These are phyloP conservation scores for Papiliotrema nemorosa DNA, from an alignment of 1,284 basidiomycete species.

Conservation along the genomic window DNA sequence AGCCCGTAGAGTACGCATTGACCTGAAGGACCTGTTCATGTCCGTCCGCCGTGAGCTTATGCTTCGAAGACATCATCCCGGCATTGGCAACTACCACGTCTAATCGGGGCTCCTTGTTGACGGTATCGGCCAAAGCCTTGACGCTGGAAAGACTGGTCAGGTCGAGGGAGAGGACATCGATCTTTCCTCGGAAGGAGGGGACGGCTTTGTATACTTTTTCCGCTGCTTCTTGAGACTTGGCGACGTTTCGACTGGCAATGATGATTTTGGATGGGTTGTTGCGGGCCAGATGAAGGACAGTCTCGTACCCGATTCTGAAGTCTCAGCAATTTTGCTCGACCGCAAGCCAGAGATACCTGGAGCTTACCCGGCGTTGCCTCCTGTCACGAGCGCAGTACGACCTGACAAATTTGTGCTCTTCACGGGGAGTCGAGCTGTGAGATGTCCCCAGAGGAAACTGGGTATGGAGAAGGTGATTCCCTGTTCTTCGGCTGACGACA, in stretches of 20 bases:
- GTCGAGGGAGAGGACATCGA: slow-evolving; percentile 5
- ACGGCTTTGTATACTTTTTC: slow-evolving; percentile 1
- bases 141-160: slow-evolving; percentile 2
- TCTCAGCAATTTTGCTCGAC: too few relatives aligned
- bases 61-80: slow-evolving; percentile 1
- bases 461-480: background rate
- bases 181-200: slow-evolving; percentile 1
- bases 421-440: background rate
- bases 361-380: slow-evolving; percentile 5
- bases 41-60: slow-evolving; percentile 2
- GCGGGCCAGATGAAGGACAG: slow-evolving; percentile 8
- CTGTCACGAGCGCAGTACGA: slow-evolving; percentile 2
- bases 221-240: background rate
- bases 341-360: too few relatives aligned
- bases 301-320: slow-evolving; percentile 4
- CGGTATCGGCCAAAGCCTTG: slow-evolving; percentile 1
- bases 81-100: slow-evolving; percentile 12
- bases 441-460: slow-evolving; percentile 5
- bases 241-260: slow-evolving; percentile 1
- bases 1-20: slow-evolving; percentile 5
- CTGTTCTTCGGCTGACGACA: background rate
- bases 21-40: slow-evolving; percentile 7
- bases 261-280: slow-evolving; percentile 6
- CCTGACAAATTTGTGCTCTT: background rate
- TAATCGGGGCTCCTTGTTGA: slow-evolving; percentile 2